These are phyloP conservation scores for Cutaneotrichosporon sp. DNA, from an alignment of 1,284 basidiomycete species.

Conservation along the genomic window DNA sequence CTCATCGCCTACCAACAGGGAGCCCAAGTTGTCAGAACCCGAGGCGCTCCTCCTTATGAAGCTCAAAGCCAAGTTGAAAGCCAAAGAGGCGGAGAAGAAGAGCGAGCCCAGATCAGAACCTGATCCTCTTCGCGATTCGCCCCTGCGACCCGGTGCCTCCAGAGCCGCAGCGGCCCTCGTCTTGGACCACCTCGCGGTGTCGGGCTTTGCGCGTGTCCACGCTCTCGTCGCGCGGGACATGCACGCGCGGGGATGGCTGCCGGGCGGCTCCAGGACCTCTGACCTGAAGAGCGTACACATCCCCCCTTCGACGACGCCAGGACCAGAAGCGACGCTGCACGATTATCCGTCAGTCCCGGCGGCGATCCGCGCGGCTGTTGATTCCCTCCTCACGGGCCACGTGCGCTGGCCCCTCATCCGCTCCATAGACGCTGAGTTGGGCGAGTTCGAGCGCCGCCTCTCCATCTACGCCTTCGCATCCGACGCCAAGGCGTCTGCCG, in stretches of 20 bases:
- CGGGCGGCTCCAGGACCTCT: neutral
- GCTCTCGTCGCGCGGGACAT: conserved; percentile 14
- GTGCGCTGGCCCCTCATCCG: conserved; percentile 1
- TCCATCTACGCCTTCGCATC: conserved; percentile 7
- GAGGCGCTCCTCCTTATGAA: neutral
- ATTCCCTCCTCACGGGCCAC: neutral
- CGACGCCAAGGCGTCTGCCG: neutral
- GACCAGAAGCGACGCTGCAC: neutral
- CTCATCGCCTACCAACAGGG: neutral
- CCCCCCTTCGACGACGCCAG: neutral
- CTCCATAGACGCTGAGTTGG: neutral
- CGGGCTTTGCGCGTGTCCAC: conserved; percentile 64
- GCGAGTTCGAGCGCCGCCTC: conserved; percentile 1
- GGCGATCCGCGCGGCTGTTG: neutral
- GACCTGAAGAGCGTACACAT: neutral
- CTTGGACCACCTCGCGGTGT: conserved; percentile 69
- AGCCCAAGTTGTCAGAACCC: neutral
- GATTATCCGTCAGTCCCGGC: neutral
- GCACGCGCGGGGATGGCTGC: conserved; percentile 15
- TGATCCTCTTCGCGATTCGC: neutral
- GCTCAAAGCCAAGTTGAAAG: neutral
- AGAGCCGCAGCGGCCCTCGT: conserved; percentile 63
- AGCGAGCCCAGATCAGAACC: neutral
- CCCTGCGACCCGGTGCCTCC: conserved; percentile 13
- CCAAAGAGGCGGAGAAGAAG: neutral